phyloP scores from a whole-genome alignment of 306 rosid genomes.

The Echinosophora koreensis region DNA sequence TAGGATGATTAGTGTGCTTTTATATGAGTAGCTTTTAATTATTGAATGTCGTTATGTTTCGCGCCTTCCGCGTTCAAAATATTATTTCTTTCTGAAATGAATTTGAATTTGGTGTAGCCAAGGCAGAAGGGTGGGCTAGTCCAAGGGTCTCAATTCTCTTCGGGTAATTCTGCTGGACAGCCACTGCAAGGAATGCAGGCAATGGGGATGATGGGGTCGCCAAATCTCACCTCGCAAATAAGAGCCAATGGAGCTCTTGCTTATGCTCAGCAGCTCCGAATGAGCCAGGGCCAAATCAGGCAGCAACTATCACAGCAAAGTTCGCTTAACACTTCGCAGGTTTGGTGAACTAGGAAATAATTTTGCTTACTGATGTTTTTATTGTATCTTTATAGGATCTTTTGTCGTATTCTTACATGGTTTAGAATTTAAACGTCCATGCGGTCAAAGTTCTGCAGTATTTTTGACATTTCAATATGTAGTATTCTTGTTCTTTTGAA shows the following conservation, averaged over 20 bases:
- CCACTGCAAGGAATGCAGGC: slow-evolving; percentile 90
- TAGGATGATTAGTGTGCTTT: background rate
- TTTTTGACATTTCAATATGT: slow-evolving; percentile 30
- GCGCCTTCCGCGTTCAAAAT: slow-evolving; percentile 3
- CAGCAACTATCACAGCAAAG: slow-evolving; percentile 84
- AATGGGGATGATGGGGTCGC: slow-evolving; percentile 79
- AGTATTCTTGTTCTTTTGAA: slow-evolving; percentile 3
- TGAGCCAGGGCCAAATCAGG: slow-evolving; percentile 78
- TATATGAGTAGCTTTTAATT: background rate
- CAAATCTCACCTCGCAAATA: slow-evolving; percentile 72
- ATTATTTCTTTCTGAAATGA: slow-evolving; percentile 36
- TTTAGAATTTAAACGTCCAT: slow-evolving; percentile 33
- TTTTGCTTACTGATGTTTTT: slow-evolving; percentile 7
- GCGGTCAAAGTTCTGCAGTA: background rate
- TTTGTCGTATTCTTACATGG: slow-evolving; percentile 11
- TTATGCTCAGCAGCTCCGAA: slow-evolving; percentile 80
- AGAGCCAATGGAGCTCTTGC: slow-evolving; percentile 73
- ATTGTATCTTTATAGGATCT: slow-evolving; percentile 18
- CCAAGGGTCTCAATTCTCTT: slow-evolving; percentile 82
- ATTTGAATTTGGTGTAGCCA: slow-evolving; percentile 68
- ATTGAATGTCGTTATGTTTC: background rate
- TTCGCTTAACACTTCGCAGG: slow-evolving; percentile 76
- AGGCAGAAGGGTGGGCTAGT: slow-evolving; percentile 83
- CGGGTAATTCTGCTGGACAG: slow-evolving; percentile 76
- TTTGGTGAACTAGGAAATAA: slow-evolving; percentile 36